Base-by-base conservation (phyloP, 768 basidiomycete species). In the Tremella mesenterica region DNA sequence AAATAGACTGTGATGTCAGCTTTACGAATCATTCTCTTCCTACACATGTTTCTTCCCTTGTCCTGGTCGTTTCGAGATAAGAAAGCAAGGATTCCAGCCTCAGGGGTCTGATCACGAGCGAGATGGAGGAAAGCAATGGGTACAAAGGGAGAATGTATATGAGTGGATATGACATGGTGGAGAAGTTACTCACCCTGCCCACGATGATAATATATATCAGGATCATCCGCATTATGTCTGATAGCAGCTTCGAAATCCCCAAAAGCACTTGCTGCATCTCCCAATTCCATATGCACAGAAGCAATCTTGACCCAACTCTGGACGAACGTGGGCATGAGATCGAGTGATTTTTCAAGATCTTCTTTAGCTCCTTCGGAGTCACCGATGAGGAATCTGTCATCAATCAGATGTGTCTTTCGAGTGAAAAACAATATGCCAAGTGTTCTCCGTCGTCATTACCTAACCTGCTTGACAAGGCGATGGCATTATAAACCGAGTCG, bases 201-300 rank as follows among this genome's bases (percentile, higher is more conserved):
- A 62, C 92, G 88, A 73, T 99, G 95, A 75, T 99, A 99, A 77
- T 88, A 97, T 52, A 95, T 89, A 73, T 97, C 93, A 0, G 93
- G 85, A 74, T 97, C 92, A 44, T 83, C 76, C 5, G 83, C 76
- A 64, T 97, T 84, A 61, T 85, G 80, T 62, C 79, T 78, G 68
- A 90, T 84, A 1, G 95, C 95, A 58, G 85, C 79, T 39, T 93
- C 91, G 70, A 96, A 97, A 70, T 85, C 87, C 54, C 85, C 82
- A 74, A 97, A 91, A 1, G 93, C 86, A 59, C 81, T 82, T 18
- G 78, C 75, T 12, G 86, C 80, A 57, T 90, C 81, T 34, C 73
- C 84, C 64, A 92, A 84, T 71, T 99, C 95, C 93, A 99, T 97
- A 73, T 92, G 79, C 33, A 97, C 91, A 63, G 85, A 88, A 13